Base-by-base conservation (phyloP, 2,329 filamentous ascomycete genomes). In the Apiospora marii region DNA sequence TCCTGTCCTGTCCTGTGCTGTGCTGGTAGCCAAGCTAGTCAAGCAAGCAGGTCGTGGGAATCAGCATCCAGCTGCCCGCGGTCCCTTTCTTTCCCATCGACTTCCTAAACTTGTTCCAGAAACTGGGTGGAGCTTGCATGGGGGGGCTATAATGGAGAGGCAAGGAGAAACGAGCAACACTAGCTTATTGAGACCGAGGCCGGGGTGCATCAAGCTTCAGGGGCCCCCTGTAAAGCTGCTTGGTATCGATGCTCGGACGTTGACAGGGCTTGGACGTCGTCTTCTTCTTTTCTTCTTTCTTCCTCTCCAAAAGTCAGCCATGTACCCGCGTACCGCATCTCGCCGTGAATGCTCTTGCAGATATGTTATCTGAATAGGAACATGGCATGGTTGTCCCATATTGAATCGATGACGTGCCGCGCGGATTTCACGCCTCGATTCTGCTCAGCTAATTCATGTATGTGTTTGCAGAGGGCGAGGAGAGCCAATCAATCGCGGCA, bases 191-290 rank as follows among this genome's bases (percentile, higher is more conserved):
- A 77, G 72, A 75, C 72, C 61, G 76, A 77, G 75, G 76, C 78
- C 78, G 79, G 79, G 79, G 79, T 81, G 75, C 79, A 81, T 77
- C 72, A 76, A 73, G 68, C 68, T 72, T 69, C 77, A 77, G 74
- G 78, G 79, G 74, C 73, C 78, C 78, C 78, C 76, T 78, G 77
- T 78, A 74, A 74, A 74, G 74, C 77, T 74, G 72, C 70, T 41
- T 64, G 58, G 58, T 64, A 76, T 77, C 76, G 78, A 76, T 77
- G 72, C 77, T 79, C 74, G 74, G 58, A 76, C 76, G 67, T 67
- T 71, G 77, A 75, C 79, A 81, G 78, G 79, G 79, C 78, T 79
- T 79, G 77, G 75, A 76, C 73, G 73, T 72, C 53, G 48, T 72
- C 58, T 64, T 64, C 34, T 64, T 64, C 34, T 64, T 64, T 64